Evolutionary conservation across 345 rosid species (phyloP).

Genomic region (Lumnitzera racemosa): DNA sequence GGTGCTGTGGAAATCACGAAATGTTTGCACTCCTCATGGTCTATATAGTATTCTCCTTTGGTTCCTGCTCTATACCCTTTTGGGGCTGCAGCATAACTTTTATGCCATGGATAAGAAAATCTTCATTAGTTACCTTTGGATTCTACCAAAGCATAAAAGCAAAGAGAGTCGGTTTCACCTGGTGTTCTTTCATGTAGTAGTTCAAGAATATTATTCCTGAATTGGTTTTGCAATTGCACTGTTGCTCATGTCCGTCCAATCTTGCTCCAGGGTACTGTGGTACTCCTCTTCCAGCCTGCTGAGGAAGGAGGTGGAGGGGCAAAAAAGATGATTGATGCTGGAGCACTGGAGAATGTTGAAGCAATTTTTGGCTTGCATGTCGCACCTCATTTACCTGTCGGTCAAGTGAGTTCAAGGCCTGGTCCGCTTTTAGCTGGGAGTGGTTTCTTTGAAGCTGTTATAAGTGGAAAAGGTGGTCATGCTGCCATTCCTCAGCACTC

Average conservation of each 20-base stretch:
- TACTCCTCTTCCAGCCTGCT: slow-evolving; percentile 87
- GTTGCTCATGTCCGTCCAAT: background rate
- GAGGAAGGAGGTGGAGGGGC: slow-evolving; percentile 97
- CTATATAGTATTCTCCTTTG: too few species aligned
- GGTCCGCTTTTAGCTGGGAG: slow-evolving; percentile 71
- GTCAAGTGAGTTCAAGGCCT: slow-evolving; percentile 49
- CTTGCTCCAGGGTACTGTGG: slow-evolving; percentile 62
- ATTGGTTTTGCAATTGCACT: too few species aligned
- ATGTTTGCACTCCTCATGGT: too few species aligned
- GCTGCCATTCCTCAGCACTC: slow-evolving; percentile 84
- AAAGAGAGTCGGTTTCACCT: too few species aligned
- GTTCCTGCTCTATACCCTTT: too few species aligned
- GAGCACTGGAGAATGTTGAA: slow-evolving; percentile 56
- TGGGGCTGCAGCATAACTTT: too few species aligned
- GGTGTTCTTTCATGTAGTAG: too few species aligned
- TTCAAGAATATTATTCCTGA: too few species aligned
- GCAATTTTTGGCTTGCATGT: slow-evolving; percentile 84
- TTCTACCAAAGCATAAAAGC: too few species aligned
- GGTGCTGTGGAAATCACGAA: too few species aligned
- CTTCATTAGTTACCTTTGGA: too few species aligned
- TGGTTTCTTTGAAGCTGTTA: slow-evolving; percentile 72
- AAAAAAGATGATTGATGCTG: slow-evolving; percentile 57
- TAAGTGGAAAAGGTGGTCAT: slow-evolving; percentile 77
- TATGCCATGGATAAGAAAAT: too few species aligned
- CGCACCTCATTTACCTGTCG: slow-evolving; percentile 24